Percentiles rank a stretch among this genome's conserved stretches.
These are phyloP conservation scores for Colletotrichum melonis DNA, from an alignment of 2,329 filamentous ascomycete genomes.

Conservation along the genomic window DNA sequence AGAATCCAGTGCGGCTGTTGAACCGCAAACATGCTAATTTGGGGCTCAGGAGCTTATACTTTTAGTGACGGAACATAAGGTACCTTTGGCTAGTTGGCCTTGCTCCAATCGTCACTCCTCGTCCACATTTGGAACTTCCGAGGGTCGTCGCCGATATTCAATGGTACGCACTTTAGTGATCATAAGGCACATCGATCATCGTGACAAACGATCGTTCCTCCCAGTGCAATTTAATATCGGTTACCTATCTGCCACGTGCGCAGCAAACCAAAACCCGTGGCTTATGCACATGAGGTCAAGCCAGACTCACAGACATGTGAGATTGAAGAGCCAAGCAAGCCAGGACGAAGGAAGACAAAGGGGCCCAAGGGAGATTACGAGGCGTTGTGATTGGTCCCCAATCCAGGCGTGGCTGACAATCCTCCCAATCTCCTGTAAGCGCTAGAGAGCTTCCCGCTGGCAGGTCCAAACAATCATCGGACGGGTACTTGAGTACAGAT, in stretches of 20 bases:
- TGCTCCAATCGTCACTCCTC: not conserved
- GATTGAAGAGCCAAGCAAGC: not conserved
- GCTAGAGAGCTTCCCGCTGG: not conserved
- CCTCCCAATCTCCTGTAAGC: slow-evolving; percentile 16
- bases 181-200: not conserved
- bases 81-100: not conserved
- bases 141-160: not conserved
- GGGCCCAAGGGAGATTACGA: slow-evolving; percentile 11
- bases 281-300: too few relatives aligned
- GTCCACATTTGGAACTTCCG: not conserved
- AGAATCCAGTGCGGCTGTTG: not conserved
- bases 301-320: not conserved
- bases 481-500: not conserved
- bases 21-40: not conserved
- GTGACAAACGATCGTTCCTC: not conserved
- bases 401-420: slow-evolving; percentile 4
- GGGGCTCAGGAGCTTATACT: too few relatives aligned
- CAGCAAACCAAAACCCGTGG: not conserved
- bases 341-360: not conserved
- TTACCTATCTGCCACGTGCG: not conserved
- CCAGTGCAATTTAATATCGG: not conserved
- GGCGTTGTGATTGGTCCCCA: slow-evolving; percentile 11
- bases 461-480: not conserved
- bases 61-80: not conserved
- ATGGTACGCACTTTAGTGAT: not conserved